These are phyloP conservation scores for Lenwebbia sp. DNA, from an alignment of 345 rosid genomes.

Conservation along the genomic window DNA sequence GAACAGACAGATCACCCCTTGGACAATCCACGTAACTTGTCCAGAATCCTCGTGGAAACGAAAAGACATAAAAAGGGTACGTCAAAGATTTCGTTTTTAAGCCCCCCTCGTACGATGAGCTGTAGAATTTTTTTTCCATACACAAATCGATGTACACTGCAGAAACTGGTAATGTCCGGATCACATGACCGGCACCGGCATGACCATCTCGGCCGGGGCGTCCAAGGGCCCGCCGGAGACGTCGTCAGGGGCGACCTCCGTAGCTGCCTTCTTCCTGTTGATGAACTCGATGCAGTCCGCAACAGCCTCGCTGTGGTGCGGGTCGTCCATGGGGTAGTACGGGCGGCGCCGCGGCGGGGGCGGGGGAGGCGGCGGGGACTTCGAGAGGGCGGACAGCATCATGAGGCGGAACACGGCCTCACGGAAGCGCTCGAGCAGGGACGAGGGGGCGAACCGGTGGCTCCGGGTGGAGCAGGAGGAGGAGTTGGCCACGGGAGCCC, in stretches of 20 bases:
- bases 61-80: not conserved
- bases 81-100: not conserved
- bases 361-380: not conserved
- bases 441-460: not conserved
- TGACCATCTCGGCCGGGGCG: constrained; percentile 3
- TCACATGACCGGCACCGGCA: constrained; percentile 20
- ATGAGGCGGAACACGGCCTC: constrained; percentile 25
- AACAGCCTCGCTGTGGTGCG: constrained; percentile 54
- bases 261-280: constrained; percentile 32
- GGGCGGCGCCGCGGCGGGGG: not conserved
- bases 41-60: not conserved
- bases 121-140: not conserved
- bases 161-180: not conserved
- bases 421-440: constrained; percentile 11
- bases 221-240: not conserved
- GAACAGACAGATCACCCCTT: not conserved
- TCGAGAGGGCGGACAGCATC: constrained; percentile 63
- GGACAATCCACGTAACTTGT: not conserved
- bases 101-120: not conserved
- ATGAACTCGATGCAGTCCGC: constrained; percentile 85
- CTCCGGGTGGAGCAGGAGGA: not conserved
- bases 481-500: not conserved
- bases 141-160: not conserved
- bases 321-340: constrained; percentile 9
- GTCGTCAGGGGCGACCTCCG: not conserved